A percentile compares a stretch with the other conserved stretches of the same genome.
Conservation (phyloP, 1,139 yeast species). For the Saccharomyces hybrid region DNA sequence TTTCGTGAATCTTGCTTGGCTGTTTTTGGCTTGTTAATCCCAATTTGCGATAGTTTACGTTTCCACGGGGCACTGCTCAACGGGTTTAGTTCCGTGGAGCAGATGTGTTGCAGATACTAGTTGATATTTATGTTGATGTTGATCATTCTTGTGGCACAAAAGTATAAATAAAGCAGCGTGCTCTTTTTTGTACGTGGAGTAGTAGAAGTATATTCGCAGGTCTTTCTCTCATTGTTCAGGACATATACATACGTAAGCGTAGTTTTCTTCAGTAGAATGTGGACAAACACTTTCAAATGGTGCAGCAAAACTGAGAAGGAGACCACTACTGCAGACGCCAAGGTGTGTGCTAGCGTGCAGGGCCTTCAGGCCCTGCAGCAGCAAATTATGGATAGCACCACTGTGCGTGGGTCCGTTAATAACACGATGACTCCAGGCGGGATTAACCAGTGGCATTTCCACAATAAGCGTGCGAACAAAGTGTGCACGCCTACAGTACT, state of each 20-base stretch:
- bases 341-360: conserved; percentile 5
- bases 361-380: conserved; percentile 12
- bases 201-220: neutral
- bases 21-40: conserved; percentile 1
- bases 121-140: neutral
- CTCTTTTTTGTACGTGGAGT: neutral
- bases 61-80: neutral
- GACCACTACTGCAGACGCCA: neutral
- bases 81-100: neutral
- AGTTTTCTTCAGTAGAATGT: neutral
- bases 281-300: conserved; percentile 1
- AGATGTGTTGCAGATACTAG: neutral
- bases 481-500: conserved; percentile 43
- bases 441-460: conserved; percentile 26
- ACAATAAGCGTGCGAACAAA: conserved; percentile 10
- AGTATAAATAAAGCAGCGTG: neutral
- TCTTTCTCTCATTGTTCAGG: neutral
- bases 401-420: conserved; percentile 3
- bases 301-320: conserved; percentile 2
- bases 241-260: neutral
- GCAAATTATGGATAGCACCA: conserved; percentile 11
- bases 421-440: conserved; percentile 14
- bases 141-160: neutral
- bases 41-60: neutral
- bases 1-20: neutral